phyloP scores from a whole-genome alignment of 192 early-diverging fungal species.

The Ambispora gerdemannii region DNA sequence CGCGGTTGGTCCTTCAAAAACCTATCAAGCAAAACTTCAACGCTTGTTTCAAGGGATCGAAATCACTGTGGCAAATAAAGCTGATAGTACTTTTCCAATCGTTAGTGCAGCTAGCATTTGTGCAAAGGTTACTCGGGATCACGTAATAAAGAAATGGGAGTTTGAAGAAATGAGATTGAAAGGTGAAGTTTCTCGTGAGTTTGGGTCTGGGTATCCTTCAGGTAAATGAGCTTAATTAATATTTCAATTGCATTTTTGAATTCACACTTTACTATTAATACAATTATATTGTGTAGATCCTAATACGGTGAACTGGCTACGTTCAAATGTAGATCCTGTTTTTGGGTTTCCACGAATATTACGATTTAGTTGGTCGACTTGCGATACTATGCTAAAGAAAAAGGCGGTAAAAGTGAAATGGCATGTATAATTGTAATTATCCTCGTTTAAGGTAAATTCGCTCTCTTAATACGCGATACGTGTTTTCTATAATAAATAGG shows the following conservation, averaged over 20 bases:
- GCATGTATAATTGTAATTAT: constrained; percentile 38
- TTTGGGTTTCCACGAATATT: constrained; percentile 93
- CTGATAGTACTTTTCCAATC: constrained; percentile 88
- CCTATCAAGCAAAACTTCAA: constrained; percentile 80
- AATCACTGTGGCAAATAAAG: constrained; percentile 91
- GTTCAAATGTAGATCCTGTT: constrained; percentile 68
- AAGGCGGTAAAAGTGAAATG: constrained; percentile 55
- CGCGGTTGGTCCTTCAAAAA: constrained; percentile 87
- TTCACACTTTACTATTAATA: background rate
- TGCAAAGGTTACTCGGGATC: constrained; percentile 88
- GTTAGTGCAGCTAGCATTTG: constrained; percentile 95
- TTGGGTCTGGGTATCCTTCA: constrained; percentile 91
- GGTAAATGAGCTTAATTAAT: constrained; percentile 39
- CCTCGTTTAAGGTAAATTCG: background rate
- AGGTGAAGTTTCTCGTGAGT: constrained; percentile 46
- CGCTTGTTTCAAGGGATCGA: constrained; percentile 70
- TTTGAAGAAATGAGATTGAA: constrained; percentile 61
- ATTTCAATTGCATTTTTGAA: background rate
- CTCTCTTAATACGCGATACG: background rate
- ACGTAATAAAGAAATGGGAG: constrained; percentile 58
- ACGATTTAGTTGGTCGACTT: constrained; percentile 95
- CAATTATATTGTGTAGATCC: constrained; percentile 60
- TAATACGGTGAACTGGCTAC: constrained; percentile 85
- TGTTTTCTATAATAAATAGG: background rate
- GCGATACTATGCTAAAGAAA: constrained; percentile 67